These are phyloP conservation scores for Botryosphaeria dothidea DNA, from an alignment of 2,329 filamentous ascomycete genomes.

Conservation along the genomic window DNA sequence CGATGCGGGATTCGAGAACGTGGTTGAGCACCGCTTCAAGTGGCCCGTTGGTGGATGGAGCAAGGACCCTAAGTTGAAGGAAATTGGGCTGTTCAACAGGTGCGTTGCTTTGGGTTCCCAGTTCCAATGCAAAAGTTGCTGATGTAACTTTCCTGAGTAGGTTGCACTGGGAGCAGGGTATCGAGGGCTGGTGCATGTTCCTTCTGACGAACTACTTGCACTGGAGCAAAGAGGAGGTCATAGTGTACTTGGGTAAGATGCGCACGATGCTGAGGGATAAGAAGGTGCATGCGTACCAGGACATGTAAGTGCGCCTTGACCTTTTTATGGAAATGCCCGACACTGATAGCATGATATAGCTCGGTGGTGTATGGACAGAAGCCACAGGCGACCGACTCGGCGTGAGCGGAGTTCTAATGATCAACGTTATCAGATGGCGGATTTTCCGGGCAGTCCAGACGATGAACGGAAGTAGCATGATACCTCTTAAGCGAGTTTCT, in stretches of 20 bases:
- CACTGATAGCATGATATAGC: neutral
- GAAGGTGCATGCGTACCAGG: slow-evolving; percentile 7
- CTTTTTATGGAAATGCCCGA: neutral
- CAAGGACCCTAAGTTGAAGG: slow-evolving; percentile 49
- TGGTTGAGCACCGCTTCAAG: slow-evolving; percentile 46
- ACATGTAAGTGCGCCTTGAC: neutral
- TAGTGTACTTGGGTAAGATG: neutral
- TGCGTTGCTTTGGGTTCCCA: no score
- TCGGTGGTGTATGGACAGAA: neutral
- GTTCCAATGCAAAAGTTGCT: no score
- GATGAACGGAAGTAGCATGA: no score
- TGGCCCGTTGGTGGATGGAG: slow-evolving; percentile 34
- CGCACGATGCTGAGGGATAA: neutral
- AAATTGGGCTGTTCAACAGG: slow-evolving; percentile 43
- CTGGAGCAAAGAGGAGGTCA: slow-evolving; percentile 1
- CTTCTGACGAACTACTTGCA: slow-evolving; percentile 2
- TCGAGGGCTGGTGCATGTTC: slow-evolving; percentile 22
- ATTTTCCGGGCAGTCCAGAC: no score
- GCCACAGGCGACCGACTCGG: no score
- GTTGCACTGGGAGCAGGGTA: slow-evolving; percentile 24
- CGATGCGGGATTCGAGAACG: slow-evolving; percentile 56
- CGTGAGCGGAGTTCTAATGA: no score
- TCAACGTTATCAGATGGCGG: no score
- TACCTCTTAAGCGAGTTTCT: no score
- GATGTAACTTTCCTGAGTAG: neutral